Percentiles rank a stretch among this genome's conserved stretches.
Conservation (phyloP, 768 basidiomycete species). For the Auricularia auricula-judae region DNA sequence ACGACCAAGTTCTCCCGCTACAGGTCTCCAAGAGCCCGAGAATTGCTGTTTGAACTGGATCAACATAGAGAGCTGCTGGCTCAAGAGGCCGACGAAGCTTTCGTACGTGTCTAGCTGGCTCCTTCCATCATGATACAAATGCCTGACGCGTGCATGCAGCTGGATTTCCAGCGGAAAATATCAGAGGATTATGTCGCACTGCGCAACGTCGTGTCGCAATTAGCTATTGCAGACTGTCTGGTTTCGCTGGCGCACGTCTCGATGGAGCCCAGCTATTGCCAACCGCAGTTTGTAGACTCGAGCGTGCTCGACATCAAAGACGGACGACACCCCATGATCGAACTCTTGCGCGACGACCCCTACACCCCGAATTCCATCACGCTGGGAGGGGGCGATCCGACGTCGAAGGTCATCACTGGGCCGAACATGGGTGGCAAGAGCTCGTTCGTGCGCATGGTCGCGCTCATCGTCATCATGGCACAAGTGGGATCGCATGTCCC, state of each 20-base stretch:
- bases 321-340: conserved; percentile 93
- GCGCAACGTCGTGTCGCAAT: conserved; percentile 64
- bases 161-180: conserved; percentile 58
- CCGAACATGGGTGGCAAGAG: conserved; percentile 90
- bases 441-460: conserved; percentile 69
- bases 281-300: conserved; percentile 58
- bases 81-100: conserved; percentile 56
- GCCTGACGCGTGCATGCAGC: neutral
- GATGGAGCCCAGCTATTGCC: conserved; percentile 61
- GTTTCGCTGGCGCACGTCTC: conserved; percentile 75
- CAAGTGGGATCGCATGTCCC: conserved; percentile 95
- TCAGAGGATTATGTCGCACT: conserved; percentile 59
- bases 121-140: neutral
- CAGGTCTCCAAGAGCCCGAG: conserved; percentile 55
- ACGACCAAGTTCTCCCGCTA: conserved; percentile 67
- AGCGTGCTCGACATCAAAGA: conserved; percentile 60
- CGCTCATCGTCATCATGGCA: conserved; percentile 57
- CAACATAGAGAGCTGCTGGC: conserved; percentile 64
- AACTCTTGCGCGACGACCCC: conserved; percentile 61
- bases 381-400: conserved; percentile 43
- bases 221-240: conserved; percentile 81
- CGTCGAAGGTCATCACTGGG: conserved; percentile 68
- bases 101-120: conserved; percentile 17
- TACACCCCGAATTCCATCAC: conserved; percentile 76
- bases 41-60: conserved; percentile 57